A percentile compares a stretch with the other conserved stretches of the same genome.
These are phyloP conservation scores for Erysimum cheiri DNA, from an alignment of 441 rosid species.

Conservation along the genomic window DNA sequence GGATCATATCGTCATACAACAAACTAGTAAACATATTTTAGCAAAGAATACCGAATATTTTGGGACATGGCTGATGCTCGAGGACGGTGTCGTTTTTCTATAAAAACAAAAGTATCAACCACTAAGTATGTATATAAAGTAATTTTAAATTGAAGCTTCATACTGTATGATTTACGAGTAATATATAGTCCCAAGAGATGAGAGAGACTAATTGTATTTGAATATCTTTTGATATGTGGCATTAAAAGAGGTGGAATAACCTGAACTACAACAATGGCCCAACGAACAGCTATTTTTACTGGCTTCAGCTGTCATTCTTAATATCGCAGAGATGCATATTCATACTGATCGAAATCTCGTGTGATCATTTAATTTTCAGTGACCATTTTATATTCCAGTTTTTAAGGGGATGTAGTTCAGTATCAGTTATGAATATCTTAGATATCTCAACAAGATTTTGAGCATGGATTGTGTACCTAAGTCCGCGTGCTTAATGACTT, in stretches of 20 bases:
- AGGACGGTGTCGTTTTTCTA: too few relatives aligned
- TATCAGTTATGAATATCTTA: constrained; percentile 18
- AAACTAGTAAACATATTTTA: too few relatives aligned
- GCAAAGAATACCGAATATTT: too few relatives aligned
- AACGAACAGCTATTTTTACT: constrained; percentile 31
- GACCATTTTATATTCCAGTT: constrained; percentile 16
- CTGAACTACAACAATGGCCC: constrained; percentile 24
- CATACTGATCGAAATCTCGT: constrained; percentile 31
- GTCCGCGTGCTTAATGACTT: background rate
- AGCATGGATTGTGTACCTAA: constrained; percentile 9
- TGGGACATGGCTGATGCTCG: too few relatives aligned
- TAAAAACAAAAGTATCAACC: too few relatives aligned
- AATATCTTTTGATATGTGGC: too few relatives aligned
- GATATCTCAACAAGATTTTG: constrained; percentile 21
- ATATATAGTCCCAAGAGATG: too few relatives aligned
- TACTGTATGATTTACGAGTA: too few relatives aligned
- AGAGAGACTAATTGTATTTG: too few relatives aligned
- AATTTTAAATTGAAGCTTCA: too few relatives aligned
- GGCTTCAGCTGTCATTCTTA: constrained; percentile 41
- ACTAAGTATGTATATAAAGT: too few relatives aligned
- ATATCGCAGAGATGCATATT: constrained; percentile 26
- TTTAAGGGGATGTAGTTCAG: constrained; percentile 25
- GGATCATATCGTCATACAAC: too few relatives aligned
- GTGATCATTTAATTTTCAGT: constrained; percentile 32
- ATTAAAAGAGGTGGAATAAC: constrained; percentile 26